Percentiles rank a stretch among this genome's conserved stretches.
Evolutionary conservation across 208 protist genomes (phyloP).

Genomic region (Trichomonas vaginalis): DNA sequence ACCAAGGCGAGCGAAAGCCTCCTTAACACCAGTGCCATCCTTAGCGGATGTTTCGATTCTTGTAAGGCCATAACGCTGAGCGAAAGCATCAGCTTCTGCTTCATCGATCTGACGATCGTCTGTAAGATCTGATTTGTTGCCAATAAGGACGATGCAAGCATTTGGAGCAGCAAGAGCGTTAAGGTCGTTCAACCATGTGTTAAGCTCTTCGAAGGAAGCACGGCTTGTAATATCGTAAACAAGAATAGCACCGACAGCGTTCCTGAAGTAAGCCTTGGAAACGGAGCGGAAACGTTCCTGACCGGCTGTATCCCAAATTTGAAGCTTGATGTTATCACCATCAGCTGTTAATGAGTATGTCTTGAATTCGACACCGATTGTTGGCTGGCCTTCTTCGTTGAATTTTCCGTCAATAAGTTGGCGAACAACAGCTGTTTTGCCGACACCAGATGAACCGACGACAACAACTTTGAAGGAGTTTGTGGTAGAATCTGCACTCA

Average conservation of each 20-base stretch:
- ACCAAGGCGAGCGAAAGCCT: neutral
- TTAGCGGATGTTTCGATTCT: neutral
- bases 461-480: slow-evolving; percentile 7
- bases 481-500: neutral
- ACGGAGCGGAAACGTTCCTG: slow-evolving; percentile 71
- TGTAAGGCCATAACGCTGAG: neutral
- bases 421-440: neutral
- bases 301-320: slow-evolving; percentile 69
- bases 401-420: slow-evolving; percentile 69
- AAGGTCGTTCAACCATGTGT: neutral
- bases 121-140: neutral
- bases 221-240: neutral
- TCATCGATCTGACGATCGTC: neutral
- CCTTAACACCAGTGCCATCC: neutral
- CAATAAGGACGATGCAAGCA: neutral
- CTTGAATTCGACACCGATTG: slow-evolving; percentile 96
- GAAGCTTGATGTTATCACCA: slow-evolving; percentile 69
- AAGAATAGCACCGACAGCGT: slow-evolving; percentile 72
- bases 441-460: neutral
- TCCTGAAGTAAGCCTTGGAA: slow-evolving; percentile 74
- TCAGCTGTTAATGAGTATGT: slow-evolving; percentile 86
- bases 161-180: neutral
- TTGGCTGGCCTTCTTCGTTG: slow-evolving; percentile 63
- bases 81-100: neutral
- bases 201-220: neutral